Percentiles rank a stretch among this genome's conserved stretches.
Evolutionary conservation across 352 stramenopile genomes (phyloP).

Genomic region (Globisporangium nodosum): DNA sequence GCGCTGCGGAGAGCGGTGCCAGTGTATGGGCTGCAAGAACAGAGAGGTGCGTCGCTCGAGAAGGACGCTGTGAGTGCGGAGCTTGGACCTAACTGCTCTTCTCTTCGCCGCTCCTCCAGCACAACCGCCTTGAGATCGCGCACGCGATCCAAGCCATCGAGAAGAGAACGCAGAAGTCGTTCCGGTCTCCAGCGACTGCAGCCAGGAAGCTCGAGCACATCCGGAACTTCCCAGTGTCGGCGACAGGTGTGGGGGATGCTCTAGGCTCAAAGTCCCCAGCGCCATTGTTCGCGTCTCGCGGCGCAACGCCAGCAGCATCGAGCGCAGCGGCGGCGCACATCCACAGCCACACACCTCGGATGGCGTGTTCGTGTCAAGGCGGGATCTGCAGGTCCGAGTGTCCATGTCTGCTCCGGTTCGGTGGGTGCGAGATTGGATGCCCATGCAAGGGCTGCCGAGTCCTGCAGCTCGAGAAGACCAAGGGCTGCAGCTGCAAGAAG

Average conservation of each 20-base stretch:
- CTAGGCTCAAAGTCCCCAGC: not conserved
- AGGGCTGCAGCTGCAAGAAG: constrained; percentile 95
- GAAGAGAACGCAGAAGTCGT: constrained; percentile 44
- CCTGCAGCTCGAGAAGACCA: constrained; percentile 31
- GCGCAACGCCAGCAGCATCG: not conserved
- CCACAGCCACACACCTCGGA: constrained; percentile 7
- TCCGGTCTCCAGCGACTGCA: constrained; percentile 24
- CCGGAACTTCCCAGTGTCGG: constrained; percentile 4
- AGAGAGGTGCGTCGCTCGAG: constrained; percentile 18
- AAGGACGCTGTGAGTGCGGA: not conserved
- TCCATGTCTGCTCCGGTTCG: constrained; percentile 36
- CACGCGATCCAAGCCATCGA: constrained; percentile 50
- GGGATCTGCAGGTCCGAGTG: constrained; percentile 38
- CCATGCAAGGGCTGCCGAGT: constrained; percentile 40
- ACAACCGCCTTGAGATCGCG: constrained; percentile 51
- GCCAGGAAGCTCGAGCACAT: constrained; percentile 19
- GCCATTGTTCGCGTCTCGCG: not conserved
- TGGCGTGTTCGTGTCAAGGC: constrained; percentile 28
- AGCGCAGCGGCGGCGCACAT: not conserved
- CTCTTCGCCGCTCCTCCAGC: constrained; percentile 10
- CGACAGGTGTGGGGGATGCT: not conserved
- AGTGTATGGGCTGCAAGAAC: constrained; percentile 79
- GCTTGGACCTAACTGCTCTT: not conserved
- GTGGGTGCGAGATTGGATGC: constrained; percentile 28
- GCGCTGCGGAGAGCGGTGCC: constrained; percentile 56